These are phyloP conservation scores for Botryotinia calthae DNA, from an alignment of 2,329 filamentous ascomycete species.

Conservation along the genomic window DNA sequence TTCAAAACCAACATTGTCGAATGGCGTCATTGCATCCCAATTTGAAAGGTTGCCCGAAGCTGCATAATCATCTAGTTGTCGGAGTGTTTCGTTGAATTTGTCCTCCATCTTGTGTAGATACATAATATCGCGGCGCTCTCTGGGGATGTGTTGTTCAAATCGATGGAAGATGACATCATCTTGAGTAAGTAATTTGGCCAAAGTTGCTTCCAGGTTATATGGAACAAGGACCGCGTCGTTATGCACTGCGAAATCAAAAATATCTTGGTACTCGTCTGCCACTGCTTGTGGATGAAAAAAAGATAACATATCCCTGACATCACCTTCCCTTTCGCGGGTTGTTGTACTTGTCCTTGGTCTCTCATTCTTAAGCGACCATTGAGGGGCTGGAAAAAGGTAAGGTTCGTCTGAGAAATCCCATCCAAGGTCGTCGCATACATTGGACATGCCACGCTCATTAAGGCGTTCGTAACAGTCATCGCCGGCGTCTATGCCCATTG, in stretches of 20 bases:
- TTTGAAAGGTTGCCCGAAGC: constrained; percentile 27
- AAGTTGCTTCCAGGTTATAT: constrained; percentile 33
- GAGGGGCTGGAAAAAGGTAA: constrained; percentile 25
- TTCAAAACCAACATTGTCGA: constrained; percentile 7
- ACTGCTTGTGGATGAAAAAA: constrained; percentile 28
- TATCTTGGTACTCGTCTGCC: constrained; percentile 31
- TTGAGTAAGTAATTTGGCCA: constrained; percentile 30
- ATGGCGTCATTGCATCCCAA: constrained; percentile 16
- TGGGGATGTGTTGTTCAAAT: constrained; percentile 30
- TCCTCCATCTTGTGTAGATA: constrained; percentile 33
- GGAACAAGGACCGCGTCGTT: constrained; percentile 25
- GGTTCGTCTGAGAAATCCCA: constrained; percentile 34
- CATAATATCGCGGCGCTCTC: constrained; percentile 28
- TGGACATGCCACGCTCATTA: constrained; percentile 28
- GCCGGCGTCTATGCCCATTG: constrained; percentile 8
- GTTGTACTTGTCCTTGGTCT: background rate
- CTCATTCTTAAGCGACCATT: constrained; percentile 34
- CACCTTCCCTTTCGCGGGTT: constrained; percentile 23
- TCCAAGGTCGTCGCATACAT: constrained; percentile 32
- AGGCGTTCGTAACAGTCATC: constrained; percentile 30
- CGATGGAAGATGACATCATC: constrained; percentile 33
- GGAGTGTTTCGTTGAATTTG: constrained; percentile 28
- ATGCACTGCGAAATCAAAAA: constrained; percentile 31
- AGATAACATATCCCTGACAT: constrained; percentile 36
- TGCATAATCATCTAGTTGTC: constrained; percentile 30